Percentiles rank a stretch among this genome's conserved stretches.
Conservation (phyloP, 2,329 filamentous ascomycete species). For the Zymoseptoria crescenta region DNA sequence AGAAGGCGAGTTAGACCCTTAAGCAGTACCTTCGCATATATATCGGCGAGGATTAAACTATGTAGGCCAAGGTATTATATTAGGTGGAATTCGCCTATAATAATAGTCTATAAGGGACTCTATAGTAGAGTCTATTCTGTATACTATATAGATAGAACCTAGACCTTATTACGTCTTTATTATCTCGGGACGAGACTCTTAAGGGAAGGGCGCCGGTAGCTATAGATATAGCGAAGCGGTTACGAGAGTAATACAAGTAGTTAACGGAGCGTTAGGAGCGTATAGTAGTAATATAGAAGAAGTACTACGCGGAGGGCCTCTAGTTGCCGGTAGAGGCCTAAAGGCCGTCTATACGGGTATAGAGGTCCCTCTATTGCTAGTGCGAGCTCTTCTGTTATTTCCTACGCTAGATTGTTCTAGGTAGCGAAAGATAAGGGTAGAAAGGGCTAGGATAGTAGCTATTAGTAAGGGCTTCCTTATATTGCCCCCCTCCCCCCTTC, state of each 20-base stretch:
- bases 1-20: slow-evolving; percentile 9
- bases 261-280: too few species aligned
- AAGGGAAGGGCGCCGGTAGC: slow-evolving; percentile 2
- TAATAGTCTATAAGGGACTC: background rate
- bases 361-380: too few species aligned
- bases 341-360: too few species aligned
- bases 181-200: slow-evolving; percentile 1
- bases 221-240: background rate
- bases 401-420: too few species aligned
- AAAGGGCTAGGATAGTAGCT: too few species aligned
- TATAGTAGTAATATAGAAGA: background rate
- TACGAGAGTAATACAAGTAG: slow-evolving; percentile 1
- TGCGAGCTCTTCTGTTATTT: too few species aligned
- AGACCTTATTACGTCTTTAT: slow-evolving; percentile 4
- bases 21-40: slow-evolving; percentile 9
- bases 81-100: background rate
- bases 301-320: too few species aligned
- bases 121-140: background rate
- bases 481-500: too few species aligned
- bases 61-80: background rate
- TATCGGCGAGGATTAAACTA: slow-evolving; percentile 1
- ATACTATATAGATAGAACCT: background rate
- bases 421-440: too few species aligned
- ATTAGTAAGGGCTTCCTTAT: too few species aligned
- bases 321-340: too few species aligned